A percentile compares a stretch with the other conserved stretches of the same genome.
Evolutionary conservation across 2,329 filamentous ascomycete species (phyloP).

Genomic region (Xylariaceae sp.): DNA sequence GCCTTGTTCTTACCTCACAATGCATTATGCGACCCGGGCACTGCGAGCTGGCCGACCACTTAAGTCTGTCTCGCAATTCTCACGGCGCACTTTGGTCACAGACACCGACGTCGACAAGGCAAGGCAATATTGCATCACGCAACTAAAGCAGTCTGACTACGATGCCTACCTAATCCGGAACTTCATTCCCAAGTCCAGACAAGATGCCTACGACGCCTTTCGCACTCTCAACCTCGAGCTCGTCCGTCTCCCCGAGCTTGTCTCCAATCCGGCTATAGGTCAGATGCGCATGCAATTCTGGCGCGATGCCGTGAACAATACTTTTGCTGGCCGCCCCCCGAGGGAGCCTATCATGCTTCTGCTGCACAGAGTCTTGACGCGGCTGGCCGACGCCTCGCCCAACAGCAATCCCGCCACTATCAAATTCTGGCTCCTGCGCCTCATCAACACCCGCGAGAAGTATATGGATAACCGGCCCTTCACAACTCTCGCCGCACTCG

Average conservation of each 20-base stretch:
- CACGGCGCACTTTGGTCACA: constrained; percentile 41
- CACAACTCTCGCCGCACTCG: constrained; percentile 65
- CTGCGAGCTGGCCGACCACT: constrained; percentile 22
- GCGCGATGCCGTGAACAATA: constrained; percentile 76
- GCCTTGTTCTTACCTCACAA: constrained; percentile 3
- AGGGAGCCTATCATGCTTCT: constrained; percentile 89
- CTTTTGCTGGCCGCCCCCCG: constrained; percentile 73
- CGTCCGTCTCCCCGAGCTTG: constrained; percentile 82
- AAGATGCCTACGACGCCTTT: constrained; percentile 83
- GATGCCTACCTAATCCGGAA: constrained; percentile 82
- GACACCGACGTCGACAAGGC: constrained; percentile 51
- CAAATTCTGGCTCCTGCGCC: constrained; percentile 70
- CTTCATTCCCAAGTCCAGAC: constrained; percentile 71
- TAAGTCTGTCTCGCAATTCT: constrained; percentile 11
- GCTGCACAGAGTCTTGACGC: constrained; percentile 66
- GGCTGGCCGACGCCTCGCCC: constrained; percentile 45
- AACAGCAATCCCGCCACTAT: constrained; percentile 45
- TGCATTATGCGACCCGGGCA: constrained; percentile 24
- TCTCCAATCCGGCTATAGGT: constrained; percentile 82
- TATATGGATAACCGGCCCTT: constrained; percentile 83
- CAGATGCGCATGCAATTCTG: constrained; percentile 92
- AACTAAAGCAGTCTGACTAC: constrained; percentile 76
- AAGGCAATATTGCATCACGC: constrained; percentile 50
- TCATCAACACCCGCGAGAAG: constrained; percentile 78
- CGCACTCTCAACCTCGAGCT: constrained; percentile 92